Base-by-base conservation (phyloP, 768 basidiomycete genomes). In the Boletus huronensis region DNA sequence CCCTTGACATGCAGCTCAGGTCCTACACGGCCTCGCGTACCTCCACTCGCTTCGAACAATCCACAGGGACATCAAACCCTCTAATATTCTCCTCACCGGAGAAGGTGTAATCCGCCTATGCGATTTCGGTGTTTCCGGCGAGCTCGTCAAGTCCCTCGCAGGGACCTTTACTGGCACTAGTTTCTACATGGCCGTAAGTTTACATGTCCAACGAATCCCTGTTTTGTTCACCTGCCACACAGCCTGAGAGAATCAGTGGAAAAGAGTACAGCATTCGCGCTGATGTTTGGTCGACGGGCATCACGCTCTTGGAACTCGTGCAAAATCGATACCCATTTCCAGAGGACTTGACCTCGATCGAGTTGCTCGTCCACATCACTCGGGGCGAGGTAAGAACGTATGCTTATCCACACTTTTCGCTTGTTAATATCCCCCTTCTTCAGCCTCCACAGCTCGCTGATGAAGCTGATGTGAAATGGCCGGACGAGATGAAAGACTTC, bases 91-190 rank as follows among this genome's bases (percentile, higher is more conserved):
- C 43, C 77, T 98, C 55, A 92, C 93, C 35, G 81, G 82, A 44
- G 87, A 93, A 65, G 97, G 97, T 29, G 73, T 93, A 44, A 86
- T 98, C 67, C 97, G 94, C 70, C 79, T 99, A 4, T 87, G 82
- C 69, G 97, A 99, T 73, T 99, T 99, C 67, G 97, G 97, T 31
- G 97, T 98, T 19, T 98, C 96, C 26, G 97, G 96, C 39, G 92
- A 97, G 72, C 80, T 99, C 23, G 85, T 98, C 63, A 85, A 89
- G 65, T 93, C 90, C 48, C 72, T 90, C 58, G 97, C 97, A 16
- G 91, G 90, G 50, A 98, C 97, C 1, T 98, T 98, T 67, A 98
- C 96, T 1, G 97, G 97, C 7, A 98, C 96, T 41, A 93, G 93
- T 68, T 89, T 91, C 61, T 99, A 98, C 74, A 98, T 98, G 96